These are phyloP conservation scores for Fusarium devonianum DNA, from an alignment of 2,329 filamentous ascomycete genomes.

Conservation along the genomic window DNA sequence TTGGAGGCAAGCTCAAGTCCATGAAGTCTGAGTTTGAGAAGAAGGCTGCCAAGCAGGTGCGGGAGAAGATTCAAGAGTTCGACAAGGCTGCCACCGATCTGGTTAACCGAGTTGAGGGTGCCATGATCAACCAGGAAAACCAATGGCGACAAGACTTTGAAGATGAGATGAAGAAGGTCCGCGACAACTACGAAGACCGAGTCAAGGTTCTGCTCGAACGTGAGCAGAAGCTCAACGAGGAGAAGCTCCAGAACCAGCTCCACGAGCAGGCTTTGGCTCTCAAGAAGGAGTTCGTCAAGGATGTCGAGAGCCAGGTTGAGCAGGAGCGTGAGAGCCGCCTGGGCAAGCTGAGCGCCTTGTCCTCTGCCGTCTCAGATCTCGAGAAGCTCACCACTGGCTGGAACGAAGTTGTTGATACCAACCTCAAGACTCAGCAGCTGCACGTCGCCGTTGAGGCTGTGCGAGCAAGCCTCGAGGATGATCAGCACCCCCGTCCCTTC, in stretches of 20 bases:
- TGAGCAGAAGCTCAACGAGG: slow-evolving; percentile 80
- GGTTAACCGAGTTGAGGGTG: slow-evolving; percentile 83
- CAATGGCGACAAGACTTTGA: slow-evolving; percentile 89
- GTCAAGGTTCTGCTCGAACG: slow-evolving; percentile 80
- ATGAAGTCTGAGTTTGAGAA: slow-evolving; percentile 75
- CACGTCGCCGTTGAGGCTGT: slow-evolving; percentile 96
- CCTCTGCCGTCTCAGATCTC: slow-evolving; percentile 78
- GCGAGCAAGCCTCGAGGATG: slow-evolving; percentile 79
- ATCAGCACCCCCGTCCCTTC: slow-evolving; percentile 78
- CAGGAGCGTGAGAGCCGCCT: slow-evolving; percentile 86
- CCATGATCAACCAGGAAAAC: slow-evolving; percentile 81
- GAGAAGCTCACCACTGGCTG: slow-evolving; percentile 88
- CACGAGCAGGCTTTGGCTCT: slow-evolving; percentile 89
- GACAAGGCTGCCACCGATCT: slow-evolving; percentile 87
- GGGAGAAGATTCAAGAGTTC: slow-evolving; percentile 77
- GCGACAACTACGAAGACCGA: slow-evolving; percentile 79
- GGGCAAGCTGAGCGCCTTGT: slow-evolving; percentile 83
- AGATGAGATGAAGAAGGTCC: slow-evolving; percentile 81
- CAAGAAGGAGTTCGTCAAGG: slow-evolving; percentile 81
- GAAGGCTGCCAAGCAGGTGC: slow-evolving; percentile 77
- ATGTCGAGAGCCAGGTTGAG: slow-evolving; percentile 84
- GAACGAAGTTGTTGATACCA: slow-evolving; percentile 89
- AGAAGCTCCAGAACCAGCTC: slow-evolving; percentile 83
- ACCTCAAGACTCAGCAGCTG: slow-evolving; percentile 93
- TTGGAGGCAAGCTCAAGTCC: slow-evolving; percentile 78